Conservation (phyloP, 768 basidiomycete genomes). For the Mycena indigotica region DNA sequence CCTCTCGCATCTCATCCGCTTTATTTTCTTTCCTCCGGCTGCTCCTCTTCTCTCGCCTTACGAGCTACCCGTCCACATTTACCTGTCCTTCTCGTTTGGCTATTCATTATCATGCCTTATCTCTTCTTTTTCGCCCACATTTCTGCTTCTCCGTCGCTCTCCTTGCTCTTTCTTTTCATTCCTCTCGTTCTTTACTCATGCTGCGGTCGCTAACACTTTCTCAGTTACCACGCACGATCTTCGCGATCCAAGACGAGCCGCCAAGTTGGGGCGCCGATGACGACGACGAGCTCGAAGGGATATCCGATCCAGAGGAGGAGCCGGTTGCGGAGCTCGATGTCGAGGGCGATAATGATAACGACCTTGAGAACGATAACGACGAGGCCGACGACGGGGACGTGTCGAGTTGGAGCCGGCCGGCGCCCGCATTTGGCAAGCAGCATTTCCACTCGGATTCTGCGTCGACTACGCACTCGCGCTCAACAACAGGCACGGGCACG, state of each 20-base stretch:
- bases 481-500: constrained; percentile 34
- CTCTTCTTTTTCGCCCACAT: no score
- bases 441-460: constrained; percentile 53
- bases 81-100: no score
- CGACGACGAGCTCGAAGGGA: constrained; percentile 76
- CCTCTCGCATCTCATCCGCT: no score
- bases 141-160: no score
- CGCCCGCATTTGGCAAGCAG: constrained; percentile 7
- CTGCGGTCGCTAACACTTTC: constrained; percentile 19
- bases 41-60: no score
- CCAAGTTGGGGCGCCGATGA: constrained; percentile 70
- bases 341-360: constrained; percentile 4
- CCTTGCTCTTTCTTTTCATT: neutral
- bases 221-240: constrained; percentile 67
- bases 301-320: constrained; percentile 67
- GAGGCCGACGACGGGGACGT: constrained; percentile 23
- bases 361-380: no score
- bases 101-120: no score
- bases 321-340: constrained; percentile 7
- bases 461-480: constrained; percentile 18
- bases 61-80: no score
- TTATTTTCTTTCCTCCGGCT: neutral
- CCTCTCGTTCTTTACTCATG: constrained; percentile 3
- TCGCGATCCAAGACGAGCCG: constrained; percentile 85
- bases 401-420: constrained; percentile 4